phyloP scores from a whole-genome alignment of 106 monocot genomes.

The Alisma plantagoaquatica region DNA sequence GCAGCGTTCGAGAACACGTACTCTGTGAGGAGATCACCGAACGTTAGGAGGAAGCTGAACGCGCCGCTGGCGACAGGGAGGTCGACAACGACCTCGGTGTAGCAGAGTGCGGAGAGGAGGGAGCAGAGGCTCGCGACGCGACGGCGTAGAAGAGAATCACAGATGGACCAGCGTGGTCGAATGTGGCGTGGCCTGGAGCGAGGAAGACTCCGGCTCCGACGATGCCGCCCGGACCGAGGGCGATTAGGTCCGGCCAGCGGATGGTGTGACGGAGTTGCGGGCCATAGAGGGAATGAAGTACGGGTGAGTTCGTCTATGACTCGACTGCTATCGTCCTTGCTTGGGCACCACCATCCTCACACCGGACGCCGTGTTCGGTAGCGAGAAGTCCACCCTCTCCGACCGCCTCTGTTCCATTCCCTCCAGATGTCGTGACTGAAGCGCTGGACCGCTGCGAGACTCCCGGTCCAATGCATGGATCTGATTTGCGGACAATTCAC shows the following conservation, averaged over 20 bases:
- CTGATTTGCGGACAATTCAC: no score
- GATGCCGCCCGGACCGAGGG: slow-evolving; percentile 84
- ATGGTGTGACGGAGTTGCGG: slow-evolving; percentile 49
- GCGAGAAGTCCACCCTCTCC: no score
- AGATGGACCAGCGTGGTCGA: slow-evolving; percentile 57
- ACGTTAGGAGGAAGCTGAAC: slow-evolving; percentile 92
- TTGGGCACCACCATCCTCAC: no score
- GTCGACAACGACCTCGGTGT: slow-evolving; percentile 97
- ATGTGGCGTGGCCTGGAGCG: slow-evolving; percentile 58
- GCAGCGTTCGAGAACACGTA: slow-evolving; percentile 98
- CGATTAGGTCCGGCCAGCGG: slow-evolving; percentile 74
- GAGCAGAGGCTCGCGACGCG: slow-evolving; percentile 80
- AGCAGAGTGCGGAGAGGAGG: slow-evolving; percentile 92
- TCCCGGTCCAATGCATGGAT: no score
- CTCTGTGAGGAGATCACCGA: slow-evolving; percentile 96
- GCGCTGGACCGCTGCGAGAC: no score
- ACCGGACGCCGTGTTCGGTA: no score
- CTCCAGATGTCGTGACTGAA: no score
- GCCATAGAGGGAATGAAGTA: slow-evolving; percentile 67
- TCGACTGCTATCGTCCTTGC: no score
- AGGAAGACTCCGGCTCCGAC: slow-evolving; percentile 95
- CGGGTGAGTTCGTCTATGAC: slow-evolving; percentile 93
- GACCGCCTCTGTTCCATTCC: no score
- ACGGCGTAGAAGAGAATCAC: slow-evolving; percentile 83
- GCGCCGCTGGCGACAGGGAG: slow-evolving; percentile 95